Evolutionary conservation across 306 rosid genomes (phyloP).

Genomic region (Cercis canadensis): DNA sequence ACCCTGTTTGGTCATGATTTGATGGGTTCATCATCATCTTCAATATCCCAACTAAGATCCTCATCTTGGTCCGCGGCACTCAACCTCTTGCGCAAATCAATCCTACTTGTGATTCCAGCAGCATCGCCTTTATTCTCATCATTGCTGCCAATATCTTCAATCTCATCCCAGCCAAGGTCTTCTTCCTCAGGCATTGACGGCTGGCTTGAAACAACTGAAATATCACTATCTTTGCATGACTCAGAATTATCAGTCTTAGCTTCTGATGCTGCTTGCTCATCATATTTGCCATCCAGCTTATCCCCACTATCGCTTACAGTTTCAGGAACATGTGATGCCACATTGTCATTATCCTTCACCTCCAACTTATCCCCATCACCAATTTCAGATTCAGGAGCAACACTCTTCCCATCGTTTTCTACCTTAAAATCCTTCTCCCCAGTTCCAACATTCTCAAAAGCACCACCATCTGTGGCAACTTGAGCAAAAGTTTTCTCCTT

Average conservation of each 20-base stretch:
- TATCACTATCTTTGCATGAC: conserved; percentile 81
- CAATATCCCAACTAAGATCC: conserved; percentile 91
- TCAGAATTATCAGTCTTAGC: conserved; percentile 57
- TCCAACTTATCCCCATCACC: conserved; percentile 38
- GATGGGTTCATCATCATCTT: conserved; percentile 61
- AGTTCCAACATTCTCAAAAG: conserved; percentile 31
- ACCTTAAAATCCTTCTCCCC: conserved; percentile 37
- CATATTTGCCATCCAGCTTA: conserved; percentile 43
- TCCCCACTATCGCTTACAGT: conserved; percentile 42
- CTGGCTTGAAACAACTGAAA: conserved; percentile 85
- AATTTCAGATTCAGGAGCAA: conserved; percentile 39
- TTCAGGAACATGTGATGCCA: conserved; percentile 34
- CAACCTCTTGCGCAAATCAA: conserved; percentile 65
- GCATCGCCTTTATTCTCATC: conserved; percentile 62
- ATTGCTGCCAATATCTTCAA: conserved; percentile 74
- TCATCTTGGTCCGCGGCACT: conserved; percentile 68
- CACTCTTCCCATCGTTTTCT: conserved; percentile 32
- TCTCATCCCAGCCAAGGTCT: conserved; percentile 88
- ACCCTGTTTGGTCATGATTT: conserved; percentile 55
- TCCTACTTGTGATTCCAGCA: conserved; percentile 41
- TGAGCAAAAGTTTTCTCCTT: conserved; percentile 30
- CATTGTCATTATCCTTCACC: conserved; percentile 33
- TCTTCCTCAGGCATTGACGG: conserved; percentile 78
- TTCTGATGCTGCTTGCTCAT: conserved; percentile 49
- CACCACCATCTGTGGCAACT: conserved; percentile 17